phyloP scores from a whole-genome alignment of 2,329 filamentous ascomycete genomes.

The Fusarium irregulare region DNA sequence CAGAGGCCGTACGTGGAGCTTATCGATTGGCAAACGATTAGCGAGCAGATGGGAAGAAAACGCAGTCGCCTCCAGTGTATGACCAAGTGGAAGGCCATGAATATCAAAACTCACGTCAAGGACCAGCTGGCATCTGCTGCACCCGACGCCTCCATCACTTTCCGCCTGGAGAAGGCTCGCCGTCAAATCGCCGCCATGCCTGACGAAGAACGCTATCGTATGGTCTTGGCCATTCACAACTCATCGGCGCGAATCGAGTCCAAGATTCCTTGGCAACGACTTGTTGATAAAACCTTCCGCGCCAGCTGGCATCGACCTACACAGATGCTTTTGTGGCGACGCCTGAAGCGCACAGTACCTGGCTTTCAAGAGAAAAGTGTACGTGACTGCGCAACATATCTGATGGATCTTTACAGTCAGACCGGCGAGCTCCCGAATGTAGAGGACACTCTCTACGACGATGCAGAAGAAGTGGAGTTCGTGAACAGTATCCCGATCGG shows the following conservation, averaged over 20 bases:
- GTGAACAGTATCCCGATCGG: conserved; percentile 40
- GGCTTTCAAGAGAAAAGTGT: conserved; percentile 48
- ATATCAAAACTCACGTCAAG: conserved; percentile 50
- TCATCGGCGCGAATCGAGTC: conserved; percentile 55
- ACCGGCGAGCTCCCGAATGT: conserved; percentile 51
- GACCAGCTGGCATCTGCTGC: conserved; percentile 50
- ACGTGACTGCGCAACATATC: conserved; percentile 51
- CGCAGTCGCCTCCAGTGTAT: conserved; percentile 75
- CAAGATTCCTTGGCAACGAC: conserved; percentile 62
- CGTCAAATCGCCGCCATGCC: conserved; percentile 57
- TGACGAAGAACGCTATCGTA: conserved; percentile 56
- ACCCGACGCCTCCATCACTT: conserved; percentile 53
- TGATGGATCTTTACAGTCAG: conserved; percentile 52
- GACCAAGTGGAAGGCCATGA: conserved; percentile 70
- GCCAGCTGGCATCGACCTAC: conserved; percentile 53
- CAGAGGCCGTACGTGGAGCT: conserved; percentile 61
- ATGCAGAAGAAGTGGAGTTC: conserved; percentile 50
- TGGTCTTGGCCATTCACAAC: conserved; percentile 58
- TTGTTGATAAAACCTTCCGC: conserved; percentile 57
- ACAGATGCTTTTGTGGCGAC: conserved; percentile 55
- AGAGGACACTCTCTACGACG: conserved; percentile 46
- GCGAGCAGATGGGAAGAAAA: conserved; percentile 68
- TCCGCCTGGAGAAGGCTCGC: conserved; percentile 57
- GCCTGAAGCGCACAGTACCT: conserved; percentile 52
- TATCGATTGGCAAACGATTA: conserved; percentile 75